Evolutionary conservation across 768 basidiomycete genomes (phyloP).

Genomic region (Tylopilus cervinicoccineus): DNA sequence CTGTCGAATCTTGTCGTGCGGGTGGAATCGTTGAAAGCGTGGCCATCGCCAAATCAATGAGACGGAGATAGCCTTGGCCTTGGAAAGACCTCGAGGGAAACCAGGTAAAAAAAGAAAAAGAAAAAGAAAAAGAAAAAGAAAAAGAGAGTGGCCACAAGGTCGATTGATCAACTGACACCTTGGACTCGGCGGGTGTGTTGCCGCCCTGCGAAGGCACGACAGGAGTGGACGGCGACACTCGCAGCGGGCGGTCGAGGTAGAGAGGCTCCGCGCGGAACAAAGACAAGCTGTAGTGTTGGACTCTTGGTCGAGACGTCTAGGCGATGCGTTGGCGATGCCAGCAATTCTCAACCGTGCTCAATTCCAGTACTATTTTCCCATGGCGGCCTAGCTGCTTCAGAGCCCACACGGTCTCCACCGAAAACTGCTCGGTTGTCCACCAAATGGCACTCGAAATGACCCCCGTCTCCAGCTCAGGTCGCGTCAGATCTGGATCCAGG

Average conservation of each 20-base stretch:
- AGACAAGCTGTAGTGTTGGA: background rate
- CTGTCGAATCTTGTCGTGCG: conserved; percentile 37
- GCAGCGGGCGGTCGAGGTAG: background rate
- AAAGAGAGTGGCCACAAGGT: conserved; percentile 4
- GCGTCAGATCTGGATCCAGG: background rate
- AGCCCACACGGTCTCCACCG: no score
- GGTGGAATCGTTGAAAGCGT: conserved; percentile 52
- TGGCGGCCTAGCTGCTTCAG: no score
- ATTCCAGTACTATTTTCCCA: conserved; percentile 25
- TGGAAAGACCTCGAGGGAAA: conserved; percentile 14
- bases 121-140: conserved; percentile 6
- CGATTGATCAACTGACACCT: conserved; percentile 4
- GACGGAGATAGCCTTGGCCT: conserved; percentile 19
- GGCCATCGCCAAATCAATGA: conserved; percentile 27
- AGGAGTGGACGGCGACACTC: background rate
- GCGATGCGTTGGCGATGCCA: conserved; percentile 16
- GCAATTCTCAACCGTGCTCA: conserved; percentile 14
- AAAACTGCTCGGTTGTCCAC: no score
- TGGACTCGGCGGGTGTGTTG: background rate
- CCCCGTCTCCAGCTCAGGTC: background rate
- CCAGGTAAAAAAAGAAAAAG: conserved; percentile 6
- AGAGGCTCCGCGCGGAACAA: conserved; percentile 1
- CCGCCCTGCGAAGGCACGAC: conserved; percentile 1
- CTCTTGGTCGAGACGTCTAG: conserved; percentile 4
- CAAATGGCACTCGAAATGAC: background rate